A percentile compares a stretch with the other conserved stretches of the same genome.
Evolutionary conservation across 2,329 filamentous ascomycete species (phyloP).

Genomic region (Fusarium chaquense): DNA sequence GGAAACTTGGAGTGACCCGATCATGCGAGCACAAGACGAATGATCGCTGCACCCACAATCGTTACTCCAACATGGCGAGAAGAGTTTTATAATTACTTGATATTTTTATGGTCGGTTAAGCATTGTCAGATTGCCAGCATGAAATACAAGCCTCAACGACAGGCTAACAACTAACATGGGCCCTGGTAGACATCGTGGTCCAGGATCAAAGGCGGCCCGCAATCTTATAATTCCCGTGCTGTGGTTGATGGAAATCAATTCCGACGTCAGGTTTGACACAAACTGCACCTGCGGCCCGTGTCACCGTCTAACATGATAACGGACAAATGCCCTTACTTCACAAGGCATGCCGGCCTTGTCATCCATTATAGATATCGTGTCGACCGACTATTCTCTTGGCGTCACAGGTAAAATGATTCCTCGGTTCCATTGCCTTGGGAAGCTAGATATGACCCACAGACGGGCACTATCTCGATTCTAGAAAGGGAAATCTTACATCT

Average conservation of each 20-base stretch:
- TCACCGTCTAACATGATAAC: slow-evolving; percentile 26
- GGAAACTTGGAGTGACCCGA: slow-evolving; percentile 18
- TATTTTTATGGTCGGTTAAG: slow-evolving; percentile 16
- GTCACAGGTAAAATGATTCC: slow-evolving; percentile 46
- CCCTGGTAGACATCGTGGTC: slow-evolving; percentile 39
- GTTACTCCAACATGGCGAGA: slow-evolving; percentile 7
- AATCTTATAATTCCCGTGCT: slow-evolving; percentile 41
- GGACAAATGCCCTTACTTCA: slow-evolving; percentile 28
- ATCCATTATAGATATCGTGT: slow-evolving; percentile 2
- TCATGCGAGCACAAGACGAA: slow-evolving; percentile 23
- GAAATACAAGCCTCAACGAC: slow-evolving; percentile 12
- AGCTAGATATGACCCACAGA: slow-evolving; percentile 18
- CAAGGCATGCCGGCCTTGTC: slow-evolving; percentile 13
- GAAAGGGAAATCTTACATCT: slow-evolving; percentile 25
- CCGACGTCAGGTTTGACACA: slow-evolving; percentile 40
- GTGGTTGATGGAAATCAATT: slow-evolving; percentile 48
- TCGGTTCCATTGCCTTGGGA: slow-evolving; percentile 40
- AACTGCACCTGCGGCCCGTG: slow-evolving; percentile 13
- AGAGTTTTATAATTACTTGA: slow-evolving; percentile 3
- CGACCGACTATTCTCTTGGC: slow-evolving; percentile 37
- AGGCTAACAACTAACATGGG: slow-evolving; percentile 5
- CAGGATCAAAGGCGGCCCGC: slow-evolving; percentile 39
- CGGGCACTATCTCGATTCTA: slow-evolving; percentile 34
- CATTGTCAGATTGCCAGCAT: slow-evolving; percentile 30
- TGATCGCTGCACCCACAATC: slow-evolving; percentile 13